These are phyloP conservation scores for Trypanosoma theileri DNA, from an alignment of 208 protist species.

Conservation along the genomic window DNA sequence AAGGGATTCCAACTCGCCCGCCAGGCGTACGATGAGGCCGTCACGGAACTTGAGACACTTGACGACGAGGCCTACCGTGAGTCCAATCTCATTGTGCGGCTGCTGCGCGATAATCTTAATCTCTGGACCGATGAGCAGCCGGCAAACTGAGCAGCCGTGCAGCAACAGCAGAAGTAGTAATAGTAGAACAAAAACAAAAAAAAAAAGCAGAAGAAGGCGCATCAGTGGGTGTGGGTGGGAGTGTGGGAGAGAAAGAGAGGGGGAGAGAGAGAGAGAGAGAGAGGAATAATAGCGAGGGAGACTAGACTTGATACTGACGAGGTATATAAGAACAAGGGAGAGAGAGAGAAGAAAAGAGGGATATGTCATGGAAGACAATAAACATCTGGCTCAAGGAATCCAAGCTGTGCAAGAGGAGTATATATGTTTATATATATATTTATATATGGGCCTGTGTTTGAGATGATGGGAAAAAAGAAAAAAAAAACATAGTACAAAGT, in stretches of 20 bases:
- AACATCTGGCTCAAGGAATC: too few relatives aligned
- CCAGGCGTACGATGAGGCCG: constrained; percentile 94
- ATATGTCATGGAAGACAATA: neutral
- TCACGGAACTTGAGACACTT: constrained; percentile 97
- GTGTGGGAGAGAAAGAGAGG: neutral
- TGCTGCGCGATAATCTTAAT: constrained; percentile 99
- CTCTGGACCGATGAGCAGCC: constrained; percentile 96
- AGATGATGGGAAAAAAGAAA: too few relatives aligned
- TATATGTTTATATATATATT: constrained; percentile 5
- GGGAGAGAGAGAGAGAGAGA: constrained; percentile 15
- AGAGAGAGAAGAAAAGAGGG: neutral
- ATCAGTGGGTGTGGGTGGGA: neutral
- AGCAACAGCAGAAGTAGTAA: constrained; percentile 5
- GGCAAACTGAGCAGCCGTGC: constrained; percentile 30
- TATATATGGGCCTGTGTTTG: too few relatives aligned
- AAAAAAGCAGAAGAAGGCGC: too few relatives aligned
- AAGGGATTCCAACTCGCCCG: constrained; percentile 92
- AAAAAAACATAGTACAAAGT: too few relatives aligned
- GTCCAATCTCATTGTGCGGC: constrained; percentile 99
- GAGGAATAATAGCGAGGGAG: constrained; percentile 21
- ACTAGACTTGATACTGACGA: neutral
- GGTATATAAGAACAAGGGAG: neutral
- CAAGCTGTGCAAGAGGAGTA: too few relatives aligned
- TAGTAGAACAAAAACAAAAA: neutral
- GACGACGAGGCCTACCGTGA: constrained; percentile 98